Evolutionary conservation across 306 rosid genomes (phyloP).

Genomic region (Prunus padus): DNA sequence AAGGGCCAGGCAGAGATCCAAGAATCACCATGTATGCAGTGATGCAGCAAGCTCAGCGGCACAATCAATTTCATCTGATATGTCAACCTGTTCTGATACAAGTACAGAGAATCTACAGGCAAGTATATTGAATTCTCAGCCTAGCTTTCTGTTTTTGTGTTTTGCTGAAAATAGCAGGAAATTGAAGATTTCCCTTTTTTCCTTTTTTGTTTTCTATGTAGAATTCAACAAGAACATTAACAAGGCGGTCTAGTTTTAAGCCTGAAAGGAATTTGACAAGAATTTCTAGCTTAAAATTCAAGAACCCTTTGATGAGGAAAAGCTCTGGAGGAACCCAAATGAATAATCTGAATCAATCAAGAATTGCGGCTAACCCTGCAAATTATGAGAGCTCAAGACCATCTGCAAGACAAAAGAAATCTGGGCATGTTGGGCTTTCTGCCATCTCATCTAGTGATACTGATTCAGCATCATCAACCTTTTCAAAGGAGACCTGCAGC

Average conservation of each 20-base stretch:
- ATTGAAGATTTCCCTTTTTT: not conserved
- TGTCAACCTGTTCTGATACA: slow-evolving; percentile 48
- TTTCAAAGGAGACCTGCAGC: slow-evolving; percentile 14
- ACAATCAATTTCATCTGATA: slow-evolving; percentile 24
- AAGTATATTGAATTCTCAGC: slow-evolving; percentile 16
- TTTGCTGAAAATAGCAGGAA: not conserved
- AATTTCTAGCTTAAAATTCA: slow-evolving; percentile 55
- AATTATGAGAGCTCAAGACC: slow-evolving; percentile 26
- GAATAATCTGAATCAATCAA: slow-evolving; percentile 41
- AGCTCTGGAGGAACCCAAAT: slow-evolving; percentile 44
- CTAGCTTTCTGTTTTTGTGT: not conserved
- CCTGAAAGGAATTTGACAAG: slow-evolving; percentile 42
- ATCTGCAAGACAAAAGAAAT: slow-evolving; percentile 14
- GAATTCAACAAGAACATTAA: slow-evolving; percentile 33
- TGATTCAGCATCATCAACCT: slow-evolving; percentile 4
- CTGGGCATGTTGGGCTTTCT: not conserved
- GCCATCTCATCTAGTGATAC: not conserved
- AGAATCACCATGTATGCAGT: slow-evolving; percentile 30
- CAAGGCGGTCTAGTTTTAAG: slow-evolving; percentile 31
- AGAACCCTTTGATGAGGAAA: slow-evolving; percentile 47
- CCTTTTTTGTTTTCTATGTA: slow-evolving; percentile 31
- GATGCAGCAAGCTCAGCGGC: slow-evolving; percentile 25
- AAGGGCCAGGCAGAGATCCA: slow-evolving; percentile 31
- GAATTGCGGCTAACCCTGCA: slow-evolving; percentile 39
- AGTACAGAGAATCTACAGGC: slow-evolving; percentile 54